Base-by-base conservation (phyloP, 306 rosid species). In the Morella rubra region DNA sequence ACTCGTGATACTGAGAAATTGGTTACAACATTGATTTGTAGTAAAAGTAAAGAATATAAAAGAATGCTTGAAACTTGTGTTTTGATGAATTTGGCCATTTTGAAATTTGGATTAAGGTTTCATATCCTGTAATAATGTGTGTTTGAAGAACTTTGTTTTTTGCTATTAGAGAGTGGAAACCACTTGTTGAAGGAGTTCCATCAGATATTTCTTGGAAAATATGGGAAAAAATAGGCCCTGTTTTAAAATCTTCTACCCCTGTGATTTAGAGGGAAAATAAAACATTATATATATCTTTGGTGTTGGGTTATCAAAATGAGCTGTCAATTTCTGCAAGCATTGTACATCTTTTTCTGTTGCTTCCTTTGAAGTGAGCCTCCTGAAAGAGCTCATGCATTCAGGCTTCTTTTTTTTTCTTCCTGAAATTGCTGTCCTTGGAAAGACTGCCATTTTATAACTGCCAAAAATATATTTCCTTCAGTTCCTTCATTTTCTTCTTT, bases 401-500 rank as follows among this genome's bases (percentile, higher is more conserved):
- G 24, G 66, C 66, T 59, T 59, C 65, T 16, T 59, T 59, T 59
- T 59, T 59, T 41, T 41, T 59, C 42, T 8, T 1, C 27, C 27
- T 59, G 27, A 27, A 22, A 7, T 24, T 59, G 66, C 24, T 59
- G 18, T 24, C 24, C 70, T 65, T 65, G 15, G 13, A 8, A 41
- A 40, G 46, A 42, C 0, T 15, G 49, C 27, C 2, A 16, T 65
- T 16, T 65, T 18, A 16, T 16, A 65, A 18, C 18, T 65, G 6
- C 15, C 41, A 55, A 13, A 18, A 22, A 12, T 41, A 0, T 41
- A 37, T n/a, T 65, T n/a, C 37, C 37, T 32, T 32, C 0, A 32
- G 37, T 32, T 13, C 49, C 51, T 76, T 73, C 12, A 59, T 71
- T 20, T 56, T 16, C 18, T 81, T 76, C 40, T 72, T 51, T 76